These are phyloP conservation scores for Aureobasidium sp. DNA, from an alignment of 2,329 filamentous ascomycete genomes.

Conservation along the genomic window DNA sequence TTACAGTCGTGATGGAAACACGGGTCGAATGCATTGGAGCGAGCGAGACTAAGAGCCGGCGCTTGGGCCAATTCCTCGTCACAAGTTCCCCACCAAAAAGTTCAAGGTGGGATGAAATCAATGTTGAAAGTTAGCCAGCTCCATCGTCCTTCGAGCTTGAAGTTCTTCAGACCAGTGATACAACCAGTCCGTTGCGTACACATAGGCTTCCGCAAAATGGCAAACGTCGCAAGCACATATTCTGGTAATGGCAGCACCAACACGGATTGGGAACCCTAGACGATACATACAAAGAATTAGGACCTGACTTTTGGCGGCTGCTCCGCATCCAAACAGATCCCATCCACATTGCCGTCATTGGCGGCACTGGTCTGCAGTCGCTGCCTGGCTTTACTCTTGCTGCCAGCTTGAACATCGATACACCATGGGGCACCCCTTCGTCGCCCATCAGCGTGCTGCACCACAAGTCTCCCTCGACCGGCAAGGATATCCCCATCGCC, in stretches of 20 bases:
- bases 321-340: slow-evolving; percentile 31
- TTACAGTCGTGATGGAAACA: background rate
- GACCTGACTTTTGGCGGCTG: slow-evolving; percentile 12
- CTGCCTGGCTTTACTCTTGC: slow-evolving; percentile 82
- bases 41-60: background rate
- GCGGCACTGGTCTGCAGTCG: slow-evolving; percentile 80
- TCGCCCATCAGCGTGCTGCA: slow-evolving; percentile 79
- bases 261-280: background rate
- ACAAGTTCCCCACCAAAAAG: slow-evolving; percentile 10
- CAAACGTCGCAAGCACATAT: slow-evolving; percentile 29
- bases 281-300: background rate
- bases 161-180: background rate
- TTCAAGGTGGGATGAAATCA: slow-evolving; percentile 9
- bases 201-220: slow-evolving; percentile 31
- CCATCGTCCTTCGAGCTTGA: background rate
- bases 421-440: slow-evolving; percentile 81
- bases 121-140: background rate
- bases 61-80: slow-evolving; percentile 7
- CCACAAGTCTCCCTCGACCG: slow-evolving; percentile 66
- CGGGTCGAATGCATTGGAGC: background rate
- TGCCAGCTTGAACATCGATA: slow-evolving; percentile 66
- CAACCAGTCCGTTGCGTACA: slow-evolving; percentile 20
- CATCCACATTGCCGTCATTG: slow-evolving; percentile 46
- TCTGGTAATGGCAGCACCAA: slow-evolving; percentile 21
- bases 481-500: slow-evolving; percentile 59